Evolutionary conservation across 495 filamentous ascomycete genomes (phyloP).

Genomic region (Penicillium bialowiezense): DNA sequence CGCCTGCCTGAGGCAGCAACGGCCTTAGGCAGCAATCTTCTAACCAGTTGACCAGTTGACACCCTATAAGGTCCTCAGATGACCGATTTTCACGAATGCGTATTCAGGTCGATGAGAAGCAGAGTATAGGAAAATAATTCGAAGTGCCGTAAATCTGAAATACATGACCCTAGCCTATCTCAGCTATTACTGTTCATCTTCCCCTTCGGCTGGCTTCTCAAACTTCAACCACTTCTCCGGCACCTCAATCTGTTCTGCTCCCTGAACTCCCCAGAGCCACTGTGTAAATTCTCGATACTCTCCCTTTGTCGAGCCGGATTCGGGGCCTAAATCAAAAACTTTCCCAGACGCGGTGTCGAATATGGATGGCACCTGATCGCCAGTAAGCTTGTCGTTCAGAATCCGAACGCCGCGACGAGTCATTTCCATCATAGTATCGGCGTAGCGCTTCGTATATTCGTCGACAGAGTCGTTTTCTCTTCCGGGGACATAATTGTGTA

Average conservation of each 20-base stretch:
- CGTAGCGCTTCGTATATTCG: conserved; percentile 5
- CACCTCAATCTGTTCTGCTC: conserved; percentile 7
- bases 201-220: conserved; percentile 4
- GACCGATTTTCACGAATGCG: too few species aligned
- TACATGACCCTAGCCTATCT: too few species aligned
- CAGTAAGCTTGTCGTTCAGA: conserved; percentile 3
- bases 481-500: conserved; percentile 6
- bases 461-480: not conserved
- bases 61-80: too few species aligned
- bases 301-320: conserved; percentile 4
- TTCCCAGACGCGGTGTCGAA: not conserved
- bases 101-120: too few species aligned
- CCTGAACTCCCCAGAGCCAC: conserved; percentile 1
- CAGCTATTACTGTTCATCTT: too few species aligned
- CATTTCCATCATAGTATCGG: conserved; percentile 3
- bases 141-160: too few species aligned
- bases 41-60: too few species aligned
- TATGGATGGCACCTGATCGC: not conserved
- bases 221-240: conserved; percentile 10
- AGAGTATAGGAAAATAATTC: too few species aligned
- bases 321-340: conserved; percentile 5
- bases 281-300: conserved; percentile 4
- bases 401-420: conserved; percentile 5
- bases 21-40: too few species aligned
- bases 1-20: too few species aligned